Base-by-base conservation (phyloP, 2,329 filamentous ascomycete species). In the Trichoderma brevicompactum region DNA sequence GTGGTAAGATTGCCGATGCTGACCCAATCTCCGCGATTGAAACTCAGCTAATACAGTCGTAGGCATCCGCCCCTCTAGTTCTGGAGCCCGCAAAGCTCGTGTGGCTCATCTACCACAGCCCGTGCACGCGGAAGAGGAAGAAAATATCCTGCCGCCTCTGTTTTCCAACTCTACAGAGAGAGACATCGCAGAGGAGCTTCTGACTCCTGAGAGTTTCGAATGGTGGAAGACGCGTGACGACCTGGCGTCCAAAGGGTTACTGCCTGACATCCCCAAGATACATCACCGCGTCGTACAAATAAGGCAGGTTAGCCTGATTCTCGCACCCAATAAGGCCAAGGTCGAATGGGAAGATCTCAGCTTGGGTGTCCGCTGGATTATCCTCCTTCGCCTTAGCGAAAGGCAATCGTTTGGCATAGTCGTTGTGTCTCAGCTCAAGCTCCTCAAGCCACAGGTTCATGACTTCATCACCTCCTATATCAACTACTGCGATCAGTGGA, bases 41-140 rank as follows among this genome's bases (percentile, higher is more conserved):
- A 5, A 12, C 9, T 8, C 17, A n/a, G 2, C 48, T 53, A 7
- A 62, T n/a, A 1, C 12, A 5, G 12, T 13, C 34, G 10, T 23
- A 62, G 59, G 19, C 32, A 7, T n/a, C 19, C 13, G 28, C 15
- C 15, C 7, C 10, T 6, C 54, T 58, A 40, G 19, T 58, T 6
- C 40, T 10, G 54, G 40, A 17, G 2, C 17, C 13, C 59, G 28
- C 19, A 48, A n/a, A 34, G 61, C 61, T 5, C 61, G 43, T 17
- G 61, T 64, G 15, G 61, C 41, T 9, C 50, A 64, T 49, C 23
- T 64, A 8, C 61, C 61, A 40, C 60, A 41, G 5, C 49, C 60
- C 6, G 13, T 17, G n/a, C 5, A 13, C 8, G 10, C n/a, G 9
- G 9, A 15, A 5, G 15, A n/a, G 13, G 13, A 28, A 8, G 10